Evolutionary conservation across 306 rosid genomes (phyloP).

Genomic region (Prunus mume): DNA sequence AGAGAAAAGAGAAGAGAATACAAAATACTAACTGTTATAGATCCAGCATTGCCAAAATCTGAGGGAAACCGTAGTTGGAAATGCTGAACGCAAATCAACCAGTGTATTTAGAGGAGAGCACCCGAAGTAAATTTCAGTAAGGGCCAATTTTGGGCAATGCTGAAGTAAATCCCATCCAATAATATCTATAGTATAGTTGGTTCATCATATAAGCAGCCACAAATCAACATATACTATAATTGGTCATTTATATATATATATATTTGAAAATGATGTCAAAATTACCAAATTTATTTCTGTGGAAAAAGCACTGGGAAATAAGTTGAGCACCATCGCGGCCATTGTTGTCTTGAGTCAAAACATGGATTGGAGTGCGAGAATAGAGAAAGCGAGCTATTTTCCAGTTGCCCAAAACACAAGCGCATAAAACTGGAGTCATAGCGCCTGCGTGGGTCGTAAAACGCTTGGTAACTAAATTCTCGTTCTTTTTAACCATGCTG

Average conservation of each 20-base stretch:
- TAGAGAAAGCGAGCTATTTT: background rate
- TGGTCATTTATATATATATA: no score
- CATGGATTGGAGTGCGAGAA: background rate
- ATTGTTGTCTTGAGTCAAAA: background rate
- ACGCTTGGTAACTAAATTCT: background rate
- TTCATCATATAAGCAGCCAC: no score
- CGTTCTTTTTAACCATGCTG: background rate
- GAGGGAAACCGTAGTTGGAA: background rate
- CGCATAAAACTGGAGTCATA: accelerated
- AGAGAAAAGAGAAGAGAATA: no score
- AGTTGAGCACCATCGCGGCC: background rate
- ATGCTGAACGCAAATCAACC: background rate
- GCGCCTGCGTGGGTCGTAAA: accelerated
- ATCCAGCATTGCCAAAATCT: background rate
- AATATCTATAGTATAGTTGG: background rate
- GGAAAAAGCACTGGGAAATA: background rate
- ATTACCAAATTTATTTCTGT: background rate
- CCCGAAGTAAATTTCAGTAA: background rate
- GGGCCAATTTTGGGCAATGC: background rate
- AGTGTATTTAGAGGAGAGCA: background rate
- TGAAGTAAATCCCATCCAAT: background rate
- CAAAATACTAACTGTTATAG: background rate
- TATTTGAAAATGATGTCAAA: background rate
- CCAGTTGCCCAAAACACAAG: accelerated
- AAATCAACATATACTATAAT: no score